Evolutionary conservation across 148 eudicot species (phyloP), one percentile per base, ranked within the genome.

Genomic region (Spergularia marina): DNA sequence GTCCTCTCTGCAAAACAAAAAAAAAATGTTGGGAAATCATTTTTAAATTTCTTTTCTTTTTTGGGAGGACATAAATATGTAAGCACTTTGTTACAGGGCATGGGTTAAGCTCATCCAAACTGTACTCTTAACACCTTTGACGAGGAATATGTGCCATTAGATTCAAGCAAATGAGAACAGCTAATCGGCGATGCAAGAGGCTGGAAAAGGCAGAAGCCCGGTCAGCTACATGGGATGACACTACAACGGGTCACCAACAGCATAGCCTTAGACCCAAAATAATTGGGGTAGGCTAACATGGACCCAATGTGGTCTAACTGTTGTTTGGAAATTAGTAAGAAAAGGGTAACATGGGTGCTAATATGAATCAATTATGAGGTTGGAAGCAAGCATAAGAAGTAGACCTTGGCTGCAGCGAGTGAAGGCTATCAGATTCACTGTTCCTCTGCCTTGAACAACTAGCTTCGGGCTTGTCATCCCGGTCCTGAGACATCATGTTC

Each of bases 1-100:
- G 20, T 63, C 51, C 21, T 41, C 59, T 47, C 82, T 80, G 82
- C 62, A 58, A 71, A 40, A 30, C 36, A 30, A 30, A 23, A 63
- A 5, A 52, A 62, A 63, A 34, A 67, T 44, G 47, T 17, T 18
- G 40, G 15, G 25, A 62, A 3, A 2, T 23, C 41, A 62, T 6
- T n/a, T 44, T 9, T 44, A 44, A 44, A 6, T 44, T 44, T 6
- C 49, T 6, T 44, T 44, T 44, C 49, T 44, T 44, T 44, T 6
- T 44, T 44, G 49, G 49, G 49, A 44, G 49, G 10, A 44, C 7
- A 9, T 44, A 44, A 6, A 44, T 44, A 4, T 6, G 10, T 44
- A 44, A 44, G 49, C 49, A 44, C 49, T 44, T 41, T 44, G 7
- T 44, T 6, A 44, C 49, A 44, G 8, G 49, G 10, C 49, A 44